Conservation (phyloP, 176 grass and related monocot species). For the Cocos nucifera region DNA sequence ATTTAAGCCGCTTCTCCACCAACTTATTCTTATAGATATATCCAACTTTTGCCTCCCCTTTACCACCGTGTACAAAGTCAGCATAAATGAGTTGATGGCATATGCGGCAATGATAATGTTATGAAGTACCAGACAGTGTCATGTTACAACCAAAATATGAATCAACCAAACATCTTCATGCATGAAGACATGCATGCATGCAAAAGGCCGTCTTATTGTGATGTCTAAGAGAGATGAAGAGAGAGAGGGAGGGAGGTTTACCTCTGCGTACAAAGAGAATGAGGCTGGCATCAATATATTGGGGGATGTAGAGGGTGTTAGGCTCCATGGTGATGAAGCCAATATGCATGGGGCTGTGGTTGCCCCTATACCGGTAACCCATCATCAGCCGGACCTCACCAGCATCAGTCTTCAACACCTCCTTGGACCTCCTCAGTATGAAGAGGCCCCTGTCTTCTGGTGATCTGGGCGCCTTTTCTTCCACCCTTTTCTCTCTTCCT, state of each 20-base stretch:
- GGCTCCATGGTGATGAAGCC: constrained; percentile 2
- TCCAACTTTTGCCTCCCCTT: too few species aligned
- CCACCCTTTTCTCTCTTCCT: not conserved
- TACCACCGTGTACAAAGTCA: too few species aligned
- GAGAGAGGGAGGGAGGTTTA: not conserved
- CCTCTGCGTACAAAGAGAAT: not conserved
- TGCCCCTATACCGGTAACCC: not conserved
- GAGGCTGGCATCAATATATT: constrained; percentile 7
- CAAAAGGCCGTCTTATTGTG: too few species aligned
- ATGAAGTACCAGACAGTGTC: too few species aligned
- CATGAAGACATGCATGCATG: too few species aligned
- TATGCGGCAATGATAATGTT: too few species aligned
- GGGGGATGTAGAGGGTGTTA: not conserved
- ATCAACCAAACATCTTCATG: too few species aligned
- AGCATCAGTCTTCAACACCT: not conserved
- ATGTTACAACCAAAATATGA: too few species aligned
- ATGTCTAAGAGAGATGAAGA: not conserved
- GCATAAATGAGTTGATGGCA: not conserved
- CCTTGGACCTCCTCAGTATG: constrained; percentile 1
- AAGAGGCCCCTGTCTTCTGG: not conserved
- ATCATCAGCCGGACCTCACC: not conserved
- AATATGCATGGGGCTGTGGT: not conserved
- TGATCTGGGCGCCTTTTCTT: not conserved
- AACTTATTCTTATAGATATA: too few species aligned
- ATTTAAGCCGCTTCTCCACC: too few species aligned